Evolutionary conservation across 192 early-diverging fungal species (phyloP).

Genomic region (Rhizophlyctis rosea): DNA sequence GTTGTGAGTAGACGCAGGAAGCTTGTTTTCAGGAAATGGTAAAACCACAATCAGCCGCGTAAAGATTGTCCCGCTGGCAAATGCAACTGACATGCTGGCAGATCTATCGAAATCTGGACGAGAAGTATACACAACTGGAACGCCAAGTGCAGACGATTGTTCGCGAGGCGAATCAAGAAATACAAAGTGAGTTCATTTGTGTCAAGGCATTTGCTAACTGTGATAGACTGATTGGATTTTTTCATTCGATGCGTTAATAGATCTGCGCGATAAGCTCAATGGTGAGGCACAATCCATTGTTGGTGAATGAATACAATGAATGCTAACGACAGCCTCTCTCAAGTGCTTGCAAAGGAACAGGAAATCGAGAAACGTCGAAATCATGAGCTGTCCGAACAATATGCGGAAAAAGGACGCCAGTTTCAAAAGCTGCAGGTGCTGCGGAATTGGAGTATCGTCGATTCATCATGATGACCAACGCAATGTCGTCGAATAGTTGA

Average conservation of each 20-base stretch:
- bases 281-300: conserved; percentile 1
- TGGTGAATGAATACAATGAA: not conserved
- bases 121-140: conserved; percentile 36
- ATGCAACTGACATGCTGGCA: not conserved
- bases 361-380: conserved; percentile 37
- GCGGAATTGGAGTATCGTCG: not conserved
- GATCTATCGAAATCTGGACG: conserved; percentile 34
- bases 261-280: conserved; percentile 26
- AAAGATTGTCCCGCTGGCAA: not conserved
- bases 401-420: conserved; percentile 37
- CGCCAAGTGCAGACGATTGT: conserved; percentile 33
- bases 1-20: conserved; percentile 28
- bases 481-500: conserved; percentile 9
- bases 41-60: not conserved
- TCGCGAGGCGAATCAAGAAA: conserved; percentile 45
- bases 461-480: not conserved
- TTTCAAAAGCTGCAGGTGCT: conserved; percentile 44
- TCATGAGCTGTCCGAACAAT: conserved; percentile 38
- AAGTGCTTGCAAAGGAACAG: conserved; percentile 32
- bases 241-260: no score
- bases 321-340: conserved; percentile 1
- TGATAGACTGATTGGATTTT: conserved; percentile 4
- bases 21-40: conserved; percentile 40
- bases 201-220: not conserved
- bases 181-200: conserved; percentile 23